phyloP scores from a whole-genome alignment of 306 rosid genomes.

The Castanopsis chinensis region DNA sequence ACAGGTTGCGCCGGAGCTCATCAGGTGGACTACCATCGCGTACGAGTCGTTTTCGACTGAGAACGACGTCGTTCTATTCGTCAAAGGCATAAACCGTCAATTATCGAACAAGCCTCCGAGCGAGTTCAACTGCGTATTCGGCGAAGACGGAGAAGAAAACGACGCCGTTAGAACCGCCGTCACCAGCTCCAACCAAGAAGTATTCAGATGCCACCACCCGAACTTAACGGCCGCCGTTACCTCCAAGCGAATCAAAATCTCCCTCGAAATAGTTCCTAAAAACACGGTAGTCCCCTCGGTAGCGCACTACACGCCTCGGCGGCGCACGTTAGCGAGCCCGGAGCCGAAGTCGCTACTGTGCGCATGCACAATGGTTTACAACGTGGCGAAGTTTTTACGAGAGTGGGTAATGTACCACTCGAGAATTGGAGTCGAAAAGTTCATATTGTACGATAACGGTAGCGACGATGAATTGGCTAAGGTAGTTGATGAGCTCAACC shows the following conservation, averaged over 20 bases:
- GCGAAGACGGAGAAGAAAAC: neutral
- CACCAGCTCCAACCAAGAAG: conserved; percentile 62
- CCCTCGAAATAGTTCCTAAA: conserved; percentile 43
- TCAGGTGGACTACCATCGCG: conserved; percentile 50
- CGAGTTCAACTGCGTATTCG: conserved; percentile 56
- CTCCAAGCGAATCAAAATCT: conserved; percentile 28
- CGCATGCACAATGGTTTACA: conserved; percentile 83
- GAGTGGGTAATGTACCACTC: conserved; percentile 81
- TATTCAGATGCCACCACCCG: conserved; percentile 73
- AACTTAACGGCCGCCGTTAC: conserved; percentile 4
- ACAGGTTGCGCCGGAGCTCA: conserved; percentile 23
- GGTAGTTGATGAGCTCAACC: conserved; percentile 36
- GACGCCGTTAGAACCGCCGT: conserved; percentile 42
- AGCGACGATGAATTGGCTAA: conserved; percentile 44
- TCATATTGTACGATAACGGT: conserved; percentile 62
- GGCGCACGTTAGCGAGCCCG: neutral
- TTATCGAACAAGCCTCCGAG: conserved; percentile 34
- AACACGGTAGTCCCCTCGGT: conserved; percentile 53
- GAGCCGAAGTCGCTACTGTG: conserved; percentile 41
- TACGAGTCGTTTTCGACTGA: conserved; percentile 61
- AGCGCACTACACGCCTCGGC: conserved; percentile 40
- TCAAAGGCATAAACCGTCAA: conserved; percentile 61
- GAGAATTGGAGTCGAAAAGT: conserved; percentile 49
- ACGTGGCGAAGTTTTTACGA: conserved; percentile 52
- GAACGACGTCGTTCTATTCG: conserved; percentile 62